Evolutionary conservation across 192 early-diverging fungal genomes (phyloP), one percentile per base, ranked within the genome.

Genomic region (Coemansia sp.): DNA sequence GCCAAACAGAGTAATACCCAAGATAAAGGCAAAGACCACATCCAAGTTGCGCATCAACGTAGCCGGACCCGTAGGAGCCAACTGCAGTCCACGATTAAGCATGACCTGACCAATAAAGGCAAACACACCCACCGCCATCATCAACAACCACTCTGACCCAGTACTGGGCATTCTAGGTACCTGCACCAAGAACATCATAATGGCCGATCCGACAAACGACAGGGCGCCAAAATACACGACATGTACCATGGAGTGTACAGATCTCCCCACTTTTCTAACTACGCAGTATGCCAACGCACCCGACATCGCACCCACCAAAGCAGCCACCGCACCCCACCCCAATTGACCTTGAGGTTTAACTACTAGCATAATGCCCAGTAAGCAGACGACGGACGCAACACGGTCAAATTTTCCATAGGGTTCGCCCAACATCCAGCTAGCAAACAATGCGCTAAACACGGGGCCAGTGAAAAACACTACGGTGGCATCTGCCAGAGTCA

Each of bases 1-100:
- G 59, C 84, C 83, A 64, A 93, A 89, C 53, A 94, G 64, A 3
- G 82, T 67, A 32, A 91, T 84, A 20, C 91, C 89, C 74, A 93
- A 87, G 17, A 89, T 51, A 77, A 92, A 92, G 15, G 91, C 89
- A 83, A 92, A 91, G 2, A 92, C 90, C 38, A 94, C 86, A 65
- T 94, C 91, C 51, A 91, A 78, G 78, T 90, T 92, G 44, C 93
- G 86, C 88, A 93, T 91, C 77, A 94, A 56, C n/a, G 89, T 87
- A 12, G 85, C 91, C 0, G 89, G 89, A 0, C 91, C 91, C 13
- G 90, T 82, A 10, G 87, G 86, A 8, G 89, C 88, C 66, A 92
- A 55, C 81, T 94, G 93, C 64, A 94, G 60, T 62, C 91, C 91
- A 53, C 81, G 76, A 70, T 92, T 94, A 31, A 93, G 74, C 10